Conservation (phyloP, 2,329 filamentous ascomycete genomes). For the Stagonosporopsis tanaceti region DNA sequence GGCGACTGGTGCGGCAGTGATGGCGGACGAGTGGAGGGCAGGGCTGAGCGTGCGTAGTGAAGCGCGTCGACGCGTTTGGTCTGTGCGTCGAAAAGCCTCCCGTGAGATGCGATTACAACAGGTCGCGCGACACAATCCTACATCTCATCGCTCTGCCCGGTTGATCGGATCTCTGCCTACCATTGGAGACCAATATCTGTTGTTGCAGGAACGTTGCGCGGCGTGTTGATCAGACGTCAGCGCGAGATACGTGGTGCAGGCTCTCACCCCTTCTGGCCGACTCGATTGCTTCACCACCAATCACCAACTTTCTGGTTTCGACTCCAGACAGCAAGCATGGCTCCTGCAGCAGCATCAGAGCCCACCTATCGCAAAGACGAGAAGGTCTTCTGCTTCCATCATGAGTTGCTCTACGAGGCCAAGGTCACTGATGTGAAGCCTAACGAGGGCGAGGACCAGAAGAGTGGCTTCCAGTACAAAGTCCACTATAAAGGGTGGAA, state of each 20-base stretch:
- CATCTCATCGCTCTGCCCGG: constrained; percentile 15
- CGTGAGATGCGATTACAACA: constrained; percentile 15
- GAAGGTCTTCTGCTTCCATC: constrained; percentile 94
- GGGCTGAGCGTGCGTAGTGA: constrained; percentile 20
- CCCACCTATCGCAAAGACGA: constrained; percentile 77
- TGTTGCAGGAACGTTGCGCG: constrained; percentile 9
- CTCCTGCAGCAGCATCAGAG: constrained; percentile 64
- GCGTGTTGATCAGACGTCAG: constrained; percentile 16
- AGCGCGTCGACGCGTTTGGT: constrained; percentile 35
- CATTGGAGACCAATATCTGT: not conserved
- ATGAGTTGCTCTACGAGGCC: constrained; percentile 96
- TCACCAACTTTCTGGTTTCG: constrained; percentile 22
- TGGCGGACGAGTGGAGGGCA: constrained; percentile 15
- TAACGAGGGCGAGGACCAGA: constrained; percentile 70
- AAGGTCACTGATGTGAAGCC: constrained; percentile 84
- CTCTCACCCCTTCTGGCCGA: constrained; percentile 24
- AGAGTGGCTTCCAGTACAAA: constrained; percentile 82
- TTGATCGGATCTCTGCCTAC: not conserved
- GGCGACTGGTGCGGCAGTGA: constrained; percentile 26
- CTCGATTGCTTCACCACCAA: constrained; percentile 19
- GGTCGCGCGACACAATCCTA: not conserved
- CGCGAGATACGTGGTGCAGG: constrained; percentile 29
- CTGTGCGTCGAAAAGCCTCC: constrained; percentile 32
- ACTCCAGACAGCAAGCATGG: constrained; percentile 35
- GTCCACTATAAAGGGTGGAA: constrained; percentile 99